Conservation (phyloP, 2,329 filamentous ascomycete species). For the Tolypocladium ovalisporum region DNA sequence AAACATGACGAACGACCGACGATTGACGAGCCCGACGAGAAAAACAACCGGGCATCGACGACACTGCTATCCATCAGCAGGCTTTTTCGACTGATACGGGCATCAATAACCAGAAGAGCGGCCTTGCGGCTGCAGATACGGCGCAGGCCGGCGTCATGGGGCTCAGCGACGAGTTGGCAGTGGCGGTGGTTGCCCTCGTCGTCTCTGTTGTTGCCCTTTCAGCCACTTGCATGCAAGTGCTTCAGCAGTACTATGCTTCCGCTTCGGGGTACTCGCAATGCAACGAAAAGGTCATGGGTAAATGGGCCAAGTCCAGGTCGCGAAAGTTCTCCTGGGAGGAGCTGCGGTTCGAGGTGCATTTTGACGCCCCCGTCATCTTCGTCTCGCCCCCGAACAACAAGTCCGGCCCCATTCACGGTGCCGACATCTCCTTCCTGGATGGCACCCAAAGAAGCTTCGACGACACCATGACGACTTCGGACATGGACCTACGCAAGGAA, state of each 20-base stretch:
- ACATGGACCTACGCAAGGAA: constrained; percentile 17
- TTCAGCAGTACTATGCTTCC: constrained; percentile 39
- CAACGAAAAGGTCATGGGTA: constrained; percentile 35
- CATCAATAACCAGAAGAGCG: no score
- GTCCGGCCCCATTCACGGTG: constrained; percentile 20
- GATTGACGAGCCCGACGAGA: background rate
- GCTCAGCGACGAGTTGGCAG: constrained; percentile 18
- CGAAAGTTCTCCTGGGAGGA: constrained; percentile 30
- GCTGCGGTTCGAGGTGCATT: constrained; percentile 38
- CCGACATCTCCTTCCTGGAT: constrained; percentile 25
- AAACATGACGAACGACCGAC: background rate
- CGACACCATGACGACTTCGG: constrained; percentile 20
- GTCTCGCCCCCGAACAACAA: constrained; percentile 31
- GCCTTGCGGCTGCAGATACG: background rate
- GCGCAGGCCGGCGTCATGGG: background rate
- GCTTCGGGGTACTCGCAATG: constrained; percentile 38
- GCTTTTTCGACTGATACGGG: background rate
- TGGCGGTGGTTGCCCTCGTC: constrained; percentile 33
- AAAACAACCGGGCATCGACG: background rate
- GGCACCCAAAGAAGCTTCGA: constrained; percentile 25
- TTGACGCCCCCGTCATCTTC: constrained; percentile 39
- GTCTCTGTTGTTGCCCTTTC: constrained; percentile 35
- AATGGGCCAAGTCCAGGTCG: constrained; percentile 29
- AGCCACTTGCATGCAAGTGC: constrained; percentile 34
- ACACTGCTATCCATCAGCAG: background rate